A percentile compares a stretch with the other conserved stretches of the same genome.
These are phyloP conservation scores for Geoglossum cookeanum DNA, from an alignment of 2,329 filamentous ascomycete genomes.

Conservation along the genomic window DNA sequence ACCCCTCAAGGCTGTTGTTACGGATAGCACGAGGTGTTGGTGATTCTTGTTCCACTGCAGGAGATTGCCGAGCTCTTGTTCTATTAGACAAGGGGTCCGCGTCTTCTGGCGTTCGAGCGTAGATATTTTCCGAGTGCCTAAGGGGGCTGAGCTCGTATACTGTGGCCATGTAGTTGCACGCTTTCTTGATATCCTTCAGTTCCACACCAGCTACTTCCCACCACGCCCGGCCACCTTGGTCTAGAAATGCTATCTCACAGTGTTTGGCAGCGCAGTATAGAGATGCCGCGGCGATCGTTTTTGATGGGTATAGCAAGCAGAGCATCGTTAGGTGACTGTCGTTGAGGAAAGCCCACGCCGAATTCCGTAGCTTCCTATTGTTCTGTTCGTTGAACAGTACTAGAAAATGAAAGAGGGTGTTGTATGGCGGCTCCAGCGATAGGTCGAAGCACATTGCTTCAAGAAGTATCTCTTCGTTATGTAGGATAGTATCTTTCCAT, in stretches of 20 bases:
- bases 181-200: slow-evolving; percentile 48
- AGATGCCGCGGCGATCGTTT: slow-evolving; percentile 65
- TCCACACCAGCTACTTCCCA: slow-evolving; percentile 63
- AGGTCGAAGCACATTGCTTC: slow-evolving; percentile 89
- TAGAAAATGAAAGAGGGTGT: slow-evolving; percentile 63
- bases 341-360: slow-evolving; percentile 85
- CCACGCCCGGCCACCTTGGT: slow-evolving; percentile 67
- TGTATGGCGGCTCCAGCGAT: slow-evolving; percentile 75
- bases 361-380: slow-evolving; percentile 65
- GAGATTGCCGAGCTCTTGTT: not conserved
- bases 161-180: slow-evolving; percentile 55
- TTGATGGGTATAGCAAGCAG: slow-evolving; percentile 60
- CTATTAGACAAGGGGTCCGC: not conserved
- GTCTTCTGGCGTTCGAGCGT: slow-evolving; percentile 4
- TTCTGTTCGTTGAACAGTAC: slow-evolving; percentile 54
- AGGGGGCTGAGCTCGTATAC: slow-evolving; percentile 22
- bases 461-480: slow-evolving; percentile 81
- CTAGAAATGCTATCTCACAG: slow-evolving; percentile 49
- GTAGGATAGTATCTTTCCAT: slow-evolving; percentile 86
- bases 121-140: slow-evolving; percentile 3
- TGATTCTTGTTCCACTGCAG: not conserved
- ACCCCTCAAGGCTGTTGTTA: not conserved
- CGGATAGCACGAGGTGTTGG: not conserved
- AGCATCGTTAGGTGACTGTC: slow-evolving; percentile 73
- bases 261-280: slow-evolving; percentile 74